A percentile compares a stretch with the other conserved stretches of the same genome.
phyloP scores from a whole-genome alignment of 257 asterid genomes.

The Nicotiana tomentosiformis region DNA sequence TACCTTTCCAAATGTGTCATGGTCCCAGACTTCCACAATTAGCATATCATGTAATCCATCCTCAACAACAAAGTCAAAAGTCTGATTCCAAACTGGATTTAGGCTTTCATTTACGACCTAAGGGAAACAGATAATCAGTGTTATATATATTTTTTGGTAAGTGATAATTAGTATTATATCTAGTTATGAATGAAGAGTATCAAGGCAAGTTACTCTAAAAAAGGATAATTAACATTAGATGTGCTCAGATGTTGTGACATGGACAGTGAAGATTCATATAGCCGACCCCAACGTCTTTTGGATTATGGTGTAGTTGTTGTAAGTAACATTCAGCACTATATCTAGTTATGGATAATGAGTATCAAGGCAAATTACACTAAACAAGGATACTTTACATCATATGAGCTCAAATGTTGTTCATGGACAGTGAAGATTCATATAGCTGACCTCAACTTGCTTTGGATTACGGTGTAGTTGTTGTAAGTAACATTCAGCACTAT shows the following conservation, averaged over 20 bases:
- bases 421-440: not conserved
- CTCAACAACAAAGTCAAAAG: conserved; percentile 92
- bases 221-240: not conserved
- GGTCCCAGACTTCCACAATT: conserved; percentile 77
- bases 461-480: not conserved
- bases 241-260: not conserved
- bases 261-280: not conserved
- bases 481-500: not conserved
- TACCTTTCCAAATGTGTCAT: conserved; percentile 89
- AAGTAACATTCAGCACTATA: not conserved
- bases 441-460: not conserved
- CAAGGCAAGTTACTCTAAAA: not conserved
- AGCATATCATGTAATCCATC: conserved; percentile 84
- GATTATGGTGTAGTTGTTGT: not conserved
- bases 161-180: not conserved
- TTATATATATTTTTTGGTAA: not conserved
- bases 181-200: not conserved
- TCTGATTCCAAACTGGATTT: conserved; percentile 94
- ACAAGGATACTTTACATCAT: not conserved
- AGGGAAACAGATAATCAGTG: not conserved
- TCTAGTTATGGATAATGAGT: not conserved
- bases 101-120: conserved; percentile 71
- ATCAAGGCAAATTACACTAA: not conserved
- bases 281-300: not conserved
- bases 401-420: not conserved